phyloP scores from a whole-genome alignment of 768 basidiomycete genomes.

The Phylloporus sp. region DNA sequence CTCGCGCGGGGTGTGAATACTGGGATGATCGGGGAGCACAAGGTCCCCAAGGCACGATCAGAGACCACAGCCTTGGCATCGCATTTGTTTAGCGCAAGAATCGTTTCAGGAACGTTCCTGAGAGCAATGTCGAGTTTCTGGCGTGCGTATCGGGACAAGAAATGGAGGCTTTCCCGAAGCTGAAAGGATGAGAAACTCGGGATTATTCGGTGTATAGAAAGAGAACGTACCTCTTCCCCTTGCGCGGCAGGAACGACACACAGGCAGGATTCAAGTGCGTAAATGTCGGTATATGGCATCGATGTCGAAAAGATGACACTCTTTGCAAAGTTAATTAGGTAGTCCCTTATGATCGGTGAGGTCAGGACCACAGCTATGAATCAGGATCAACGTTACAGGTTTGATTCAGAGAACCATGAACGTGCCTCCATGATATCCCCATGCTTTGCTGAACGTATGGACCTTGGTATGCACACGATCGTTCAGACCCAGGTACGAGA shows the following conservation, averaged over 20 bases:
- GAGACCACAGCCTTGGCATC: not conserved
- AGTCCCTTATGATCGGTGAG: slow-evolving; percentile 13
- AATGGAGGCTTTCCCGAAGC: slow-evolving; percentile 14
- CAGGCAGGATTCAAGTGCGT: slow-evolving; percentile 42
- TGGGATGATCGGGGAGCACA: slow-evolving; percentile 20
- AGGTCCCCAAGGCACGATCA: not conserved
- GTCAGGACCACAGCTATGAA: slow-evolving; percentile 18
- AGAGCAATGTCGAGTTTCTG: slow-evolving; percentile 5
- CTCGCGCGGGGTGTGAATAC: slow-evolving; percentile 11
- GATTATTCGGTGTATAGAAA: not conserved
- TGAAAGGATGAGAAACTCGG: not conserved
- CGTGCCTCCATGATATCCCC: slow-evolving; percentile 22
- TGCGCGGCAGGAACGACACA: slow-evolving; percentile 8
- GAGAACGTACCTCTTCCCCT: slow-evolving; percentile 18
- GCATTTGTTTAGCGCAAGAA: slow-evolving; percentile 1
- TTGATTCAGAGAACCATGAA: not conserved
- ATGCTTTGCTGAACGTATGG: slow-evolving; percentile 51
- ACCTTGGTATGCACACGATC: slow-evolving; percentile 42
- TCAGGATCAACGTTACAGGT: not conserved
- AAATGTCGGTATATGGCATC: slow-evolving; percentile 19
- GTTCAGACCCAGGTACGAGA: slow-evolving; percentile 39
- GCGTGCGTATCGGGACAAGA: slow-evolving; percentile 12
- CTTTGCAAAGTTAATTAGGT: slow-evolving; percentile 20
- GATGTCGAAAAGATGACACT: slow-evolving; percentile 22
- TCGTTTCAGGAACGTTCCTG: slow-evolving; percentile 1